Evolutionary conservation across 2,329 filamentous ascomycete genomes (phyloP).

Genomic region (Cercospora nicotianae): DNA sequence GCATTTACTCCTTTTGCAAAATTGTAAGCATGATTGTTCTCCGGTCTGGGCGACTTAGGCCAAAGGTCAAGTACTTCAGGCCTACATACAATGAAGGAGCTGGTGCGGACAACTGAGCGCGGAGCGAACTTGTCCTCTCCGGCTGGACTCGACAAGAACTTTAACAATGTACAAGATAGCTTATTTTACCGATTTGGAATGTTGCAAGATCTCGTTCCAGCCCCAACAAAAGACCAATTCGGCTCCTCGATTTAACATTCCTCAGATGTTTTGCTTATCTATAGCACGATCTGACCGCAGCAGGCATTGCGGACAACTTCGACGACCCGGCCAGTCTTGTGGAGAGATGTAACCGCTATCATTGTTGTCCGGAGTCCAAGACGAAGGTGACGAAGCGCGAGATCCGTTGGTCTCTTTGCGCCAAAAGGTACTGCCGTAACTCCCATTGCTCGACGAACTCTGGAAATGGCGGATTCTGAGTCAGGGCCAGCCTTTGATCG

Average conservation of each 20-base stretch:
- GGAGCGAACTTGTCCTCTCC: background rate
- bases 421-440: background rate
- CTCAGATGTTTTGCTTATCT: background rate
- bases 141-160: background rate
- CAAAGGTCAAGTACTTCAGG: background rate
- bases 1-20: background rate
- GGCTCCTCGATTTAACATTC: background rate
- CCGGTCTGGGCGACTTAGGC: background rate
- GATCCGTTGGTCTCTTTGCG: background rate
- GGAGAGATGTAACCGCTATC: too few species aligned
- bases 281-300: background rate
- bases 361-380: too few species aligned
- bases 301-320: too few species aligned
- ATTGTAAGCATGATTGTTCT: background rate
- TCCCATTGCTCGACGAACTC: background rate
- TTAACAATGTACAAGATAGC: background rate
- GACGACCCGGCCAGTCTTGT: too few species aligned
- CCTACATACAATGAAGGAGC: background rate
- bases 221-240: accelerated
- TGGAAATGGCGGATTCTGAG: background rate
- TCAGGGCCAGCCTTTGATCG: too few species aligned
- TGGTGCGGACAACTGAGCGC: background rate
- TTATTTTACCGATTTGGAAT: background rate
- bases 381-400: background rate
- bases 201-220: background rate